phyloP scores from a whole-genome alignment of 257 asterid genomes.

The Nicotiana benthamiana region DNA sequence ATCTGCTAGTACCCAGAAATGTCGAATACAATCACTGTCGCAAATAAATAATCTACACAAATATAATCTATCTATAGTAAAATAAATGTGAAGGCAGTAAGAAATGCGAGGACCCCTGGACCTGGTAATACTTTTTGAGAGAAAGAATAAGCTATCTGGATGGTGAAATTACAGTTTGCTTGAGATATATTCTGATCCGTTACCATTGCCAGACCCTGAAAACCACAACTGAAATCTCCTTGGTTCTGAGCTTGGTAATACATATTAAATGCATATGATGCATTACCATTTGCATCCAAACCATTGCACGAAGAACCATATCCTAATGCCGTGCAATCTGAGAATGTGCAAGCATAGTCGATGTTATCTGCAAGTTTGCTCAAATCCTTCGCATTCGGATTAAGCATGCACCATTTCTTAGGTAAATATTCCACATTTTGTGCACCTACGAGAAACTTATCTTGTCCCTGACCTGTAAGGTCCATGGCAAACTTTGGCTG shows the following conservation, averaged over 20 bases:
- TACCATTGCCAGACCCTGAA: constrained; percentile 52
- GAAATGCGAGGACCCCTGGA: constrained; percentile 6
- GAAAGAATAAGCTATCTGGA: constrained; percentile 49
- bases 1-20: not conserved
- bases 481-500: constrained; percentile 79
- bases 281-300: constrained; percentile 59
- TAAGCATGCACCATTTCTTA: constrained; percentile 50
- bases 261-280: constrained; percentile 64
- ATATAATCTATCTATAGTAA: constrained; percentile 10
- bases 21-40: not conserved
- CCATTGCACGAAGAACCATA: constrained; percentile 73
- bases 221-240: constrained; percentile 37
- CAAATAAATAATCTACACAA: constrained; percentile 12
- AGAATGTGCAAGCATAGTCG: constrained; percentile 50
- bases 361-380: constrained; percentile 50
- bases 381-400: constrained; percentile 40
- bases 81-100: constrained; percentile 8
- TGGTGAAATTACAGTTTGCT: constrained; percentile 53
- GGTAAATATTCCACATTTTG: constrained; percentile 54
- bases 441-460: constrained; percentile 48
- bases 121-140: constrained; percentile 16
- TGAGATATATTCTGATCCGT: constrained; percentile 58
- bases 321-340: constrained; percentile 72
- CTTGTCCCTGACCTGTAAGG: constrained; percentile 39
- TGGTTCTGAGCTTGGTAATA: constrained; percentile 63